Base-by-base conservation (phyloP, 176 grass and related monocot species). In the Phoenix roebelenii region DNA sequence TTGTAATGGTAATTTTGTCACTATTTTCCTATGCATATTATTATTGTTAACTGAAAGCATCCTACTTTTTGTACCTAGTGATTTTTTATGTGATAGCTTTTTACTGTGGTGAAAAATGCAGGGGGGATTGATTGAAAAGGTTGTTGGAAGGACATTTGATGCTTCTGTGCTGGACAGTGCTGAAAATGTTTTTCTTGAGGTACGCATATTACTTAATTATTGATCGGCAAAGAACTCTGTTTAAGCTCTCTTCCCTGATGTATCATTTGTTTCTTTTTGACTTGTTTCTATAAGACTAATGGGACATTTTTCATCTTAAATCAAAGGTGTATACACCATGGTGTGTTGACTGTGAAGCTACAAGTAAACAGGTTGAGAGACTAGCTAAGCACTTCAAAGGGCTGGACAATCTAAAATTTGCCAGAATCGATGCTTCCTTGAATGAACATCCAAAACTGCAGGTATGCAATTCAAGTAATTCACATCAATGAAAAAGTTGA, bases 361-460 rank as follows among this genome's bases (percentile, higher is more conserved):
- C 77, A 22, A 79, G 75, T 64, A 90, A 90, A 70, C 84, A 90
- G 16, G 49, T 85, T 0, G 72, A 85, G 52, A 89, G 85, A 56
- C 61, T 85, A 55, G 86, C 82, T 16, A 79, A 85, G 50, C 78
- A 82, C 78, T 82, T 89, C 18, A 76, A 58, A 65, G 86, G 75
- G 25, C 16, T 76, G 59, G 78, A 70, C 49, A 82, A 55, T 71
- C 68, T 89, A 55, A 89, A 82, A 73, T 79, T 89, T 68, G 67
- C 78, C 54, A 76, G 86, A 18, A 82, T 85, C 29, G 86, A 85
- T 82, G 86, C 75, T 82, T 89, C 82, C 61, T 68, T 78, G 23
- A 89, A 89, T 76, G 87, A 90, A 39, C 87, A 90, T 72, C 87
- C 87, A 50, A 79, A 85, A 72, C 67, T 90, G 60, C 65, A 90